Conservation (phyloP, 2,329 filamentous ascomycete genomes). For the Sporothrix globosa region DNA sequence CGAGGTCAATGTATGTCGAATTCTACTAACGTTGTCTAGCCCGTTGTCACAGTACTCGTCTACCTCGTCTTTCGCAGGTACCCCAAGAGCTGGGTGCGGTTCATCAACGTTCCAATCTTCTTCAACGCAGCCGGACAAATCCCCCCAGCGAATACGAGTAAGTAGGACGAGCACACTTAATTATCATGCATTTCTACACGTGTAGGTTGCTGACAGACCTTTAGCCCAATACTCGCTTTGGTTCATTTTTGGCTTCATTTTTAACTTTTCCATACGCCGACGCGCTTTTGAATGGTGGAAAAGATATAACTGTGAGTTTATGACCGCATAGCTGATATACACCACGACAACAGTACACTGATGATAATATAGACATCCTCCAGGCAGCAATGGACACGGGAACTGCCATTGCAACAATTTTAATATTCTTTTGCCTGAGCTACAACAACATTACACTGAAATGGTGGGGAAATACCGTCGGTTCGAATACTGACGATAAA, state of each 20-base stretch:
- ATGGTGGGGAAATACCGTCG: constrained; percentile 56
- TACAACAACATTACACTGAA: constrained; percentile 44
- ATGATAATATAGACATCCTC: constrained; percentile 25
- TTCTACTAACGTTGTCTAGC: constrained; percentile 38
- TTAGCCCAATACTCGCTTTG: constrained; percentile 35
- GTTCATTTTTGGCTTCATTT: constrained; percentile 55
- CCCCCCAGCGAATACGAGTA: constrained; percentile 33
- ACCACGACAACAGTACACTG: not conserved
- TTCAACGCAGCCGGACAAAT: constrained; percentile 34
- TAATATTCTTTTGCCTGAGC: constrained; percentile 56
- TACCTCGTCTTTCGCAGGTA: constrained; percentile 27
- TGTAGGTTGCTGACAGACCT: not conserved
- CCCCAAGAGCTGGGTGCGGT: constrained; percentile 31
- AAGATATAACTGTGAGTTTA: constrained; percentile 31
- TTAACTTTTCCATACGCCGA: constrained; percentile 63
- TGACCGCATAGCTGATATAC: not conserved
- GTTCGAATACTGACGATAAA: constrained; percentile 29
- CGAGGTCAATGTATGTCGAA: constrained; percentile 46
- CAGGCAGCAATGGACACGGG: constrained; percentile 42
- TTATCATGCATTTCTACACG: not conserved
- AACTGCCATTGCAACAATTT: constrained; percentile 58
- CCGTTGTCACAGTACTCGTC: constrained; percentile 29
- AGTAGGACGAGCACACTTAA: not conserved
- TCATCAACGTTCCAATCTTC: constrained; percentile 34
- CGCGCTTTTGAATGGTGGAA: constrained; percentile 53